These are phyloP conservation scores for Dendrobium chrysotoxum DNA, from an alignment of 106 monocot genomes.

Conservation along the genomic window DNA sequence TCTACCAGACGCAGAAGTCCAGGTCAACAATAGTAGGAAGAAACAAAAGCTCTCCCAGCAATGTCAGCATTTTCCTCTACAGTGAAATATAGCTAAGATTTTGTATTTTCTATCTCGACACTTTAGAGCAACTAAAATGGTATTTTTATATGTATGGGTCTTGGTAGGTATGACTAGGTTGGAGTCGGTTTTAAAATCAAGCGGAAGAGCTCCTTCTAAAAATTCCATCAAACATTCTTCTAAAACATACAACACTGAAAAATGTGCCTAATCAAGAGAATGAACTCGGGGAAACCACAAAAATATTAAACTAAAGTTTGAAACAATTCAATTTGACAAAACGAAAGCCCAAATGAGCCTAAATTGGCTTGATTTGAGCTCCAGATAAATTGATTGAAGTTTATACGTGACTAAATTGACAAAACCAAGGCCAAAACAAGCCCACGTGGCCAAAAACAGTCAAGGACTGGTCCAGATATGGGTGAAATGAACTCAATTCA, in stretches of 20 bases:
- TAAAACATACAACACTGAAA: background rate
- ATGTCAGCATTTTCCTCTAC: background rate
- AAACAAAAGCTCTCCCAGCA: background rate
- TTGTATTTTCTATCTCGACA: background rate
- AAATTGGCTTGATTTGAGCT: no score
- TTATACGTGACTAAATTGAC: no score
- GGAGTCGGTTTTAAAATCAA: background rate
- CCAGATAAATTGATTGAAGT: no score
- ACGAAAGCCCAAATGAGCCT: no score
- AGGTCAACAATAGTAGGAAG: background rate
- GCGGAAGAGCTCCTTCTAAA: background rate
- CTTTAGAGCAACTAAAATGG: background rate
- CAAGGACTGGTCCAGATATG: no score
- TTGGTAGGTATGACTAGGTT: background rate
- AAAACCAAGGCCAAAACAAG: no score
- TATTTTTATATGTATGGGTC: background rate
- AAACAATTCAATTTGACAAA: no score
- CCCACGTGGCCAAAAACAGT: no score
- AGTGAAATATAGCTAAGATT: background rate
- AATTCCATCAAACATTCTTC: background rate
- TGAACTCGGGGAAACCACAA: no score
- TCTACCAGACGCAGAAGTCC: background rate
- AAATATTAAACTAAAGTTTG: no score
- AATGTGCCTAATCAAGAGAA: no score
- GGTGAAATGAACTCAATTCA: no score